Evolutionary conservation across 345 rosid species (phyloP).

Genomic region (Sonneratia alba): DNA sequence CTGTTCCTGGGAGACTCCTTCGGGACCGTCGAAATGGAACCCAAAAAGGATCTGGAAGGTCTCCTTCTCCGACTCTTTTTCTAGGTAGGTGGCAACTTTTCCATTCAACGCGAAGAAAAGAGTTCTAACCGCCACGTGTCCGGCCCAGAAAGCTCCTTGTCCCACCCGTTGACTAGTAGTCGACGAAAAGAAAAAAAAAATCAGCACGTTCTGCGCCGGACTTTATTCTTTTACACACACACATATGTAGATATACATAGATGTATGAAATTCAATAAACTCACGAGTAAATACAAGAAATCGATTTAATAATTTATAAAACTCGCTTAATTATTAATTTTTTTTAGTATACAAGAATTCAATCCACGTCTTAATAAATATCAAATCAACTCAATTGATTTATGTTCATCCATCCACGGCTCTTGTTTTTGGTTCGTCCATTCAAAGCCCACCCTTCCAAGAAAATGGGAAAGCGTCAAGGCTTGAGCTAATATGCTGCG

Average conservation of each 20-base stretch:
- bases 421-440: not conserved
- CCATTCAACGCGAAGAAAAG: not conserved
- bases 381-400: no score
- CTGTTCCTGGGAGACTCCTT: not conserved
- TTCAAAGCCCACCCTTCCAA: conserved; percentile 18
- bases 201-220: no score
- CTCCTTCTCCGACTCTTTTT: not conserved
- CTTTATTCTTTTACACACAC: not conserved
- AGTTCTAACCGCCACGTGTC: conserved; percentile 15
- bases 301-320: no score
- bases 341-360: no score
- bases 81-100: not conserved
- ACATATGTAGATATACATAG: no score
- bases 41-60: not conserved
- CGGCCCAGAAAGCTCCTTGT: conserved; percentile 10
- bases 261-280: no score
- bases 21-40: not conserved
- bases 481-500: conserved; percentile 28
- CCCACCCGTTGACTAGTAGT: conserved; percentile 11
- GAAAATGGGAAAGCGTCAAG: conserved; percentile 18
- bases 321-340: no score
- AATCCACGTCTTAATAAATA: no score
- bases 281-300: no score
- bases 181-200: not conserved
- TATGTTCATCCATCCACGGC: no score